Base-by-base conservation (phyloP, 768 basidiomycete species). In the Agaricus bisporus region DNA sequence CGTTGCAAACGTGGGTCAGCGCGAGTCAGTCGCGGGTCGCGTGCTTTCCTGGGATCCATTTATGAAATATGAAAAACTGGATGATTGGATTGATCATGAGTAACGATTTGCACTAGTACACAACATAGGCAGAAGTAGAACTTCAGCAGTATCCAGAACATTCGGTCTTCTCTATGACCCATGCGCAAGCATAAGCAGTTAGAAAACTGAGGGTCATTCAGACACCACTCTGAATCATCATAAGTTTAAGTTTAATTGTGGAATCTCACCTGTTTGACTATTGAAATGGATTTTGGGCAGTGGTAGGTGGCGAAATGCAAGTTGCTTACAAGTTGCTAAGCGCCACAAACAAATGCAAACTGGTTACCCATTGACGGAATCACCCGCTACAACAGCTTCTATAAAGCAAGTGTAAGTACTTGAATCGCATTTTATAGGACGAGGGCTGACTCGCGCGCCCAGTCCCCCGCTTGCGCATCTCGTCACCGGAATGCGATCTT, bases 141-240 rank as follows among this genome's bases (percentile, higher is more conserved):
- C 71, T 70, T 92, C 90, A 93, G 89, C 82, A 93, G 90, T 93
- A 93, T 92, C 90, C 83, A 77, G 88, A 90, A 89, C 88, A 82
- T 73, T 74, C 64, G 71, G 88, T 91, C 90, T 79, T 75, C 88
- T 79, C 65, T 58, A 78, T 79, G 72, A 87, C 84, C 86, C 86
- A 70, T 73, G 58, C 48, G 59, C 57, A 53, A 49, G 50, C 55
- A 39, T 49, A 56, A 41, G 25, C 32, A 36, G 47, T 53, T 59
- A 56, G 50, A 62, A 66, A 59, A 68, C 70, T 20, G 47, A 54
- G 76, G 86, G 81, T 91, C 77, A 73, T 80, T 86, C 70, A 85
- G 90, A 73, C 83, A 89, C 90, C 90, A 92, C 90, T 92, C 90
- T 88, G 85, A 87, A 81, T 92, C 88, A 91, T 92, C 90, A 67